A percentile compares a stretch with the other conserved stretches of the same genome.
Evolutionary conservation across 1,284 basidiomycete species (phyloP).

Genomic region (Violaceomyces palustris): DNA sequence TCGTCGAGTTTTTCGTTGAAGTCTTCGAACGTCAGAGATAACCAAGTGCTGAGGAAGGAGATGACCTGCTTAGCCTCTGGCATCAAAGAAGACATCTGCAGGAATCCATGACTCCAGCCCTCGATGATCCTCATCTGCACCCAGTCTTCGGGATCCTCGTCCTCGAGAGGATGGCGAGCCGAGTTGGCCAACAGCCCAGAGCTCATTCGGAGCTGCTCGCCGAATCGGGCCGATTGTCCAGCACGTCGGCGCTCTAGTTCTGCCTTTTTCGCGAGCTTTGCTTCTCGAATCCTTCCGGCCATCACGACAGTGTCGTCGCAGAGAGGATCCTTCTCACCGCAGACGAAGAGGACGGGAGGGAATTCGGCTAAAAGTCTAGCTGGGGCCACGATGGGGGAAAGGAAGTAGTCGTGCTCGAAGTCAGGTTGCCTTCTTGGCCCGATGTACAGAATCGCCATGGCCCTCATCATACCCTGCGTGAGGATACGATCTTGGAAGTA

Average conservation of each 20-base stretch:
- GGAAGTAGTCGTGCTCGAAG: slow-evolving; percentile 86
- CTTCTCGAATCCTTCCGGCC: slow-evolving; percentile 84
- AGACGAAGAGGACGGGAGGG: slow-evolving; percentile 71
- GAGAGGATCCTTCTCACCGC: slow-evolving; percentile 83
- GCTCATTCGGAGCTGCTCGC: slow-evolving; percentile 57
- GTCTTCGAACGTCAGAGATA: slow-evolving; percentile 68
- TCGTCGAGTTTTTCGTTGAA: slow-evolving; percentile 18
- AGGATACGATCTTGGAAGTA: slow-evolving; percentile 47
- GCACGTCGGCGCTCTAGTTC: slow-evolving; percentile 55
- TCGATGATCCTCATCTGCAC: slow-evolving; percentile 68
- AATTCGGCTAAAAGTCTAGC: slow-evolving; percentile 78
- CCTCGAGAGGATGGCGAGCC: slow-evolving; percentile 57
- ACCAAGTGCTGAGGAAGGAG: slow-evolving; percentile 87
- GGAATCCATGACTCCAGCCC: slow-evolving; percentile 48
- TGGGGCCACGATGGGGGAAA: slow-evolving; percentile 88
- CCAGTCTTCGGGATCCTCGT: slow-evolving; percentile 85
- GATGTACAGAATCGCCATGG: slow-evolving; percentile 95
- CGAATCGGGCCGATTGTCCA: slow-evolving; percentile 50
- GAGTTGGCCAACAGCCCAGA: slow-evolving; percentile 52
- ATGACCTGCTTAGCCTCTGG: slow-evolving; percentile 74
- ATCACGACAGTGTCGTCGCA: slow-evolving; percentile 70
- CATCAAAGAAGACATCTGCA: slow-evolving; percentile 84
- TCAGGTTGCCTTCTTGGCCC: slow-evolving; percentile 87
- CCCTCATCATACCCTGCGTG: slow-evolving; percentile 65
- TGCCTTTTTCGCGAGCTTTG: slow-evolving; percentile 66